Evolutionary conservation across 1,284 basidiomycete genomes (phyloP).

Genomic region (Clitocybe nebularis): DNA sequence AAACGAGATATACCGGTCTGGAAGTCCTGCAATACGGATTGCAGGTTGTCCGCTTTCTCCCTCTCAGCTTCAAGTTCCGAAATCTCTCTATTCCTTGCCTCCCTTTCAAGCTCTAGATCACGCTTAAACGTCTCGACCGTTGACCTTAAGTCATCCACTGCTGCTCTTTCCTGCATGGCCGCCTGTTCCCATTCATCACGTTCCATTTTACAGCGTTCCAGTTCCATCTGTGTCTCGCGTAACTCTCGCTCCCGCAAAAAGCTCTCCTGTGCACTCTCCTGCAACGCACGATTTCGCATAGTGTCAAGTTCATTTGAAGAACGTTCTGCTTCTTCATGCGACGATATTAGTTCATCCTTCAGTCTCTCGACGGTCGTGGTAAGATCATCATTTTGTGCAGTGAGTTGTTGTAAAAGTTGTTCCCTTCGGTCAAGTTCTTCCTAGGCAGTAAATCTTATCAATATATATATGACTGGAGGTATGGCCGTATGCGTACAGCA

Average conservation of each 20-base stretch:
- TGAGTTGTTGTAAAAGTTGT: conserved; percentile 73
- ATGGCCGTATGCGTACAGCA: conserved; percentile 60
- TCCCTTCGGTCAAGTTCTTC: conserved; percentile 94
- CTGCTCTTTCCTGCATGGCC: conserved; percentile 70
- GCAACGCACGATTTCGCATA: conserved; percentile 58
- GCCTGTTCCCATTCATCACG: conserved; percentile 86
- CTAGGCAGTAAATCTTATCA: conserved; percentile 41
- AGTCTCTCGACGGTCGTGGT: conserved; percentile 67
- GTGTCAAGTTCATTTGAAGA: conserved; percentile 66
- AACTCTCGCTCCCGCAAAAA: conserved; percentile 76
- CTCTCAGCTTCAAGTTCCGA: conserved; percentile 64
- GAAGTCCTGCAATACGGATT: conserved; percentile 93
- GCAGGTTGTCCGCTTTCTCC: conserved; percentile 79
- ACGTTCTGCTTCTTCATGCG: conserved; percentile 70
- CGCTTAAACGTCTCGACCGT: conserved; percentile 56
- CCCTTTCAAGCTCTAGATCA: conserved; percentile 64
- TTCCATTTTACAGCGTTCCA: conserved; percentile 82
- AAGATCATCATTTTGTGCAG: conserved; percentile 75
- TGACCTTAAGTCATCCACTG: conserved; percentile 64
- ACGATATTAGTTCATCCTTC: conserved; percentile 71
- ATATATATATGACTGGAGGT: conserved; percentile 3
- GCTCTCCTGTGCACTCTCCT: conserved; percentile 67
- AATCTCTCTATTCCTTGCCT: conserved; percentile 49
- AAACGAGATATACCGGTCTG: conserved; percentile 67
- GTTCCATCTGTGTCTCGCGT: conserved; percentile 74